Evolutionary conservation across 148 eudicot genomes (phyloP).

Genomic region (Chenopodium berlandieri): DNA sequence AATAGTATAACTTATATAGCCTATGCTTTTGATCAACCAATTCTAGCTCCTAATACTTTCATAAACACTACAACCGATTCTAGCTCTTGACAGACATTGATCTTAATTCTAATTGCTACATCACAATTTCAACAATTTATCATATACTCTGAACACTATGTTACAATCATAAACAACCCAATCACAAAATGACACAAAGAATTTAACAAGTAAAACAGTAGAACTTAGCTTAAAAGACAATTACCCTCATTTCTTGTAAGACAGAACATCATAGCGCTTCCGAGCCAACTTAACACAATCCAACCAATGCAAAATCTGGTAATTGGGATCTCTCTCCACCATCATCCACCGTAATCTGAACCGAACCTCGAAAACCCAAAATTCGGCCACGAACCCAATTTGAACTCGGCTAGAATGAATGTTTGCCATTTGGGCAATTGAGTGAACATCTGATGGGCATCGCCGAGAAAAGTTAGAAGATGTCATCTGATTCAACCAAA

Average conservation of each 20-base stretch:
- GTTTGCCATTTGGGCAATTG: conserved; percentile 45
- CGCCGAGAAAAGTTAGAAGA: conserved; percentile 60
- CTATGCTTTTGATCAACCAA: no score
- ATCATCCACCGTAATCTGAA: conserved; percentile 78
- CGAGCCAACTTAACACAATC: conserved; percentile 51
- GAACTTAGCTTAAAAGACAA: neutral
- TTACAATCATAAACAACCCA: neutral
- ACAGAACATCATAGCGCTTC: conserved; percentile 19
- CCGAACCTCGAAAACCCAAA: conserved; percentile 47
- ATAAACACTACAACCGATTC: no score
- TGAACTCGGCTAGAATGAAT: conserved; percentile 36
- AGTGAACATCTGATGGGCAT: conserved; percentile 61
- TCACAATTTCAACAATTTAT: neutral
- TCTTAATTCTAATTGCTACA: neutral
- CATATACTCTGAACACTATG: neutral
- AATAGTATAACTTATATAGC: no score
- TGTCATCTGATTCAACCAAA: conserved; percentile 77
- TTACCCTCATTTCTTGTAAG: conserved; percentile 6
- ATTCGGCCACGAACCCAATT: conserved; percentile 67
- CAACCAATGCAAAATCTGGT: conserved; percentile 78
- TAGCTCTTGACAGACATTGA: neutral
- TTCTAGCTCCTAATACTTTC: no score
- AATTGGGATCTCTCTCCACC: conserved; percentile 65
- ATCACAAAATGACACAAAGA: neutral
- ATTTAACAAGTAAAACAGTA: neutral